phyloP scores from a whole-genome alignment of 2,329 filamentous ascomycete genomes.

The Fusarium solani-melongenae region DNA sequence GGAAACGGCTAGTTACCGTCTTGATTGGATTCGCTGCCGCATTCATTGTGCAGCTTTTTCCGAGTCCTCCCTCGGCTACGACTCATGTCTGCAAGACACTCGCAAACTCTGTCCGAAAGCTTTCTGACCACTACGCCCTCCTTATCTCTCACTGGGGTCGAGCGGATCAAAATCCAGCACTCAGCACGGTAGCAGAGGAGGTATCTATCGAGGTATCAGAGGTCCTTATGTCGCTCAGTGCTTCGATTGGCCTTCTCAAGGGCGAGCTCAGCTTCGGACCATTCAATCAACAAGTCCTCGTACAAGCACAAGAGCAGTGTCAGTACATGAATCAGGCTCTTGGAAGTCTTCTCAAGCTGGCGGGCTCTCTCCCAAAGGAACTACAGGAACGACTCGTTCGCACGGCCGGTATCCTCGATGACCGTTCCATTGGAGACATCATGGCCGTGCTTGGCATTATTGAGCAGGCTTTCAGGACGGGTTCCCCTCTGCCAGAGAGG shows the following conservation, averaged over 20 bases:
- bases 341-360: constrained; percentile 47
- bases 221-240: constrained; percentile 40
- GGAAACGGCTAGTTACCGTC: constrained; percentile 57
- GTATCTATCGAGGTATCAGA: constrained; percentile 47
- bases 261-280: constrained; percentile 46
- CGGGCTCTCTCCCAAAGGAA: constrained; percentile 50
- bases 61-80: constrained; percentile 58
- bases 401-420: constrained; percentile 54
- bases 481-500: constrained; percentile 58
- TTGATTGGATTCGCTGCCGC: constrained; percentile 57
- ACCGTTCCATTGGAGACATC: constrained; percentile 58
- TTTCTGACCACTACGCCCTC: constrained; percentile 62
- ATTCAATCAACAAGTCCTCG: constrained; percentile 47
- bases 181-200: constrained; percentile 47
- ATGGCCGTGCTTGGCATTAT: constrained; percentile 62
- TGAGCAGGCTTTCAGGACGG: constrained; percentile 59
- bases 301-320: constrained; percentile 44
- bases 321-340: constrained; percentile 50
- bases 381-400: constrained; percentile 54
- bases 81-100: constrained; percentile 57
- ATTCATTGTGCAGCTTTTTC: constrained; percentile 58
- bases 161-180: constrained; percentile 39
- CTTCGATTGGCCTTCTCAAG: constrained; percentile 42
- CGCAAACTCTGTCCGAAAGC: constrained; percentile 53
- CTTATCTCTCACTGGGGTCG: constrained; percentile 58